Percentiles rank a stretch among this genome's conserved stretches.
Conservation (phyloP, 148 eudicot species). For the Rhododendron griersonianum region DNA sequence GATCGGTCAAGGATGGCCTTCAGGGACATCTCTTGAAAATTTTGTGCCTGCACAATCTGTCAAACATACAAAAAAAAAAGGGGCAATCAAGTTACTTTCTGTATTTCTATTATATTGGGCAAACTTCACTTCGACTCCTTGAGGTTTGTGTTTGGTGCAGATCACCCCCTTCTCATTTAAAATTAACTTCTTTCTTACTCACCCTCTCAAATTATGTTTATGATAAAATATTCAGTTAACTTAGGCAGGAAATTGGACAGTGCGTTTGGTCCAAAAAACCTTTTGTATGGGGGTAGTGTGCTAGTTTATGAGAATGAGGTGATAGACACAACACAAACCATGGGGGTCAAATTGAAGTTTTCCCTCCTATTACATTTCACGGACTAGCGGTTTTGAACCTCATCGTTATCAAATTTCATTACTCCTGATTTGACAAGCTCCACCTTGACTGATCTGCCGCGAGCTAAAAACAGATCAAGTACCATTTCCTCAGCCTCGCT, state of each 20-base stretch:
- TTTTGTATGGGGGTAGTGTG: neutral
- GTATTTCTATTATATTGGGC: neutral
- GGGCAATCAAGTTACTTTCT: neutral
- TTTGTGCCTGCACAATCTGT: conserved; percentile 68
- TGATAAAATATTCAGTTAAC: neutral
- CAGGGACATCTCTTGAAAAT: conserved; percentile 74
- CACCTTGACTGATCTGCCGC: conserved; percentile 65
- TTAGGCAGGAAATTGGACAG: neutral
- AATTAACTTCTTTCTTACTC: neutral
- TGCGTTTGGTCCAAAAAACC: neutral
- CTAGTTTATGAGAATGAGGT: neutral
- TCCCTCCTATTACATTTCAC: neutral
- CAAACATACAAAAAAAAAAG: neutral
- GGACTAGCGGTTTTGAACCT: conserved; percentile 35
- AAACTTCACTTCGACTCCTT: neutral
- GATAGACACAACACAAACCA: neutral
- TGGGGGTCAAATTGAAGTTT: neutral
- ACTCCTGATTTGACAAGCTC: conserved; percentile 65
- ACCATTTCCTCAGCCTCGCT: conserved; percentile 66
- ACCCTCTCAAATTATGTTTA: neutral
- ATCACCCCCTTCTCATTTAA: neutral
- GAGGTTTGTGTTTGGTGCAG: neutral
- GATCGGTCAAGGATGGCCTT: conserved; percentile 77
- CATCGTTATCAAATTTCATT: conserved; percentile 45
- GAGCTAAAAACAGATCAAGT: conserved; percentile 66